Evolutionary conservation across 2,329 filamentous ascomycete genomes (phyloP), one percentile per base, ranked within the genome.

Genomic region (Penicillium glabrum): DNA sequence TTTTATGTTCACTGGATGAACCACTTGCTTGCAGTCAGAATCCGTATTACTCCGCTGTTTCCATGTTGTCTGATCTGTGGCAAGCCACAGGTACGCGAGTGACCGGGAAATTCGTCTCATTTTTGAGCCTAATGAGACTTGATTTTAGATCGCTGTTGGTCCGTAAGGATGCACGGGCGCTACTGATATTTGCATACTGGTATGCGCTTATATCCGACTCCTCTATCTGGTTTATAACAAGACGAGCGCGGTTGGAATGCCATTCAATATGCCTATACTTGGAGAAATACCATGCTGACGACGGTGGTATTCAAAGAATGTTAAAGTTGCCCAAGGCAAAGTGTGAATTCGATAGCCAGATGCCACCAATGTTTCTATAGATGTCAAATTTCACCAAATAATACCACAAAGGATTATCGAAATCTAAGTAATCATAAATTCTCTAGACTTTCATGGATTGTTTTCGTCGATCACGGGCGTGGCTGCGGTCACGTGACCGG

Each of bases 171-270:
- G 70, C 79, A 0, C 72, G 77, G 27, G 84, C 83, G 0, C 64
- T 87, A 58, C 66, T 86, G 11, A 62, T 87, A 35, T 67, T 86
- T n/a, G 75, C 79, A 0, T 83, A 81, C 69, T 87, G 83, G 83
- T 83, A 81, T 66, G 79, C 80, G 10, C 79, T 81, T 58, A 67
- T 82, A 14, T 76, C 73, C 14, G 65, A 72, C 13, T 67, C 72
- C 14, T 67, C 72, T 16, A 64, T 72, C 10, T 85, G 82, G 83
- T 85, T 80, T 78, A 58, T 82, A 14, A 70, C 75, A 45, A 70
- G 75, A 50, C 73, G 82, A 46, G 75, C 78, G 5, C 60, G 73
- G 27, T 62, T 83, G 1, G 81, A 84, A 61, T 80, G 80, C n/a
- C 72, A 76, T 46, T 77, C 82, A 1, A 81, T 84, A 23, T 77